Evolutionary conservation across 1,284 basidiomycete genomes (phyloP).

Genomic region (Ganoderma meredithae): DNA sequence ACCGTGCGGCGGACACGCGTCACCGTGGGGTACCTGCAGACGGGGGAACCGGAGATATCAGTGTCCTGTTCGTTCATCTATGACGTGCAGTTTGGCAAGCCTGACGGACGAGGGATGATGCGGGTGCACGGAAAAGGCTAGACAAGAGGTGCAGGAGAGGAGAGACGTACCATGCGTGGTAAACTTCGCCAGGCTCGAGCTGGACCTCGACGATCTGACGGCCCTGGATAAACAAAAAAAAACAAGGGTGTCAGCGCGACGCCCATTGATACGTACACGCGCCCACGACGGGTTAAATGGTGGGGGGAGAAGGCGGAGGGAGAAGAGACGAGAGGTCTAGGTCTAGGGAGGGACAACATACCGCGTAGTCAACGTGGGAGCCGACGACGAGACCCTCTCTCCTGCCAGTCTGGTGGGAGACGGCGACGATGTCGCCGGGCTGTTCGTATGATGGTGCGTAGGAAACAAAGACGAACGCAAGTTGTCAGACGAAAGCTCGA

Average conservation of each 20-base stretch:
- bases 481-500: not conserved
- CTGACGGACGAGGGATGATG: not conserved
- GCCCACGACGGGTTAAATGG: not conserved
- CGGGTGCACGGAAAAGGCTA: not conserved
- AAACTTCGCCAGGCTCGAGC: conserved; percentile 70
- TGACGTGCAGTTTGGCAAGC: no score
- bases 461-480: not conserved
- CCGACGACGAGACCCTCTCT: conserved; percentile 81
- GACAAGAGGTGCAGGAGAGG: not conserved
- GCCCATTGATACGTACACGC: not conserved
- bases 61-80: not conserved
- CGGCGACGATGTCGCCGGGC: conserved; percentile 82
- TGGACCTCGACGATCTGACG: conserved; percentile 83
- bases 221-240: conserved; percentile 53
- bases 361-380: conserved; percentile 70
- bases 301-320: not conserved
- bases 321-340: not conserved
- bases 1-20: conserved; percentile 77
- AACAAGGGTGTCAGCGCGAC: not conserved
- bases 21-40: conserved; percentile 70
- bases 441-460: conserved; percentile 35
- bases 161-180: conserved; percentile 64
- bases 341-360: conserved; percentile 45
- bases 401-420: conserved; percentile 67
- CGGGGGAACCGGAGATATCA: conserved; percentile 1